These are phyloP conservation scores for Pichia sp. DNA, from an alignment of 1,139 yeast species.

Conservation along the genomic window DNA sequence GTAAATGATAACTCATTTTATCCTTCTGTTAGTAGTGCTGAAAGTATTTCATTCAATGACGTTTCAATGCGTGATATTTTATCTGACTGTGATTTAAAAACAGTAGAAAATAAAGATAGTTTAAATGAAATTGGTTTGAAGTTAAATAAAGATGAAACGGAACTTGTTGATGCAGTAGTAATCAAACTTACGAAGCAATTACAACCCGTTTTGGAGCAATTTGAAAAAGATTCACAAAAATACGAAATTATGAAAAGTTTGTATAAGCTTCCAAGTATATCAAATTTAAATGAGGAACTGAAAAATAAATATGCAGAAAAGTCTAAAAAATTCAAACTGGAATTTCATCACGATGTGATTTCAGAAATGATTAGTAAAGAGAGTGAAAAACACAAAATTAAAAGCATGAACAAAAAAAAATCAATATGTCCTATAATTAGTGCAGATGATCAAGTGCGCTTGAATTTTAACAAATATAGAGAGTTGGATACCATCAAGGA, in stretches of 20 bases:
- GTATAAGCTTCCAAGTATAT: constrained; percentile 26
- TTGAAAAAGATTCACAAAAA: constrained; percentile 21
- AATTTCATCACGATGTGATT: constrained; percentile 14
- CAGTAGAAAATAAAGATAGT: not conserved
- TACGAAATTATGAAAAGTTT: constrained; percentile 23
- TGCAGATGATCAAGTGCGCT: constrained; percentile 12
- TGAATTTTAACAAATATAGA: constrained; percentile 15
- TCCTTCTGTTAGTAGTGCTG: constrained; percentile 6
- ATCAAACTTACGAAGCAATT: constrained; percentile 20
- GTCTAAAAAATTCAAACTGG: constrained; percentile 9
- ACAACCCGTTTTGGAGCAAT: constrained; percentile 18
- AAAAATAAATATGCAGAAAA: constrained; percentile 5
- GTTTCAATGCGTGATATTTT: constrained; percentile 12
- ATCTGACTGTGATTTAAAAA: constrained; percentile 1
- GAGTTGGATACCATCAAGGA: constrained; percentile 14
- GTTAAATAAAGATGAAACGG: constrained; percentile 12
- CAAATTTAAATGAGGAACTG: constrained; percentile 16
- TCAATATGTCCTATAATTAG: not conserved
- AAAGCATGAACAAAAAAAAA: no score
- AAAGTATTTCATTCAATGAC: constrained; percentile 14
- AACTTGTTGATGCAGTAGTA: constrained; percentile 17
- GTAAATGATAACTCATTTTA: not conserved
- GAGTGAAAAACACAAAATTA: no score
- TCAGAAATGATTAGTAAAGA: constrained; percentile 8
- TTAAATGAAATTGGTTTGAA: not conserved